Evolutionary conservation across 352 stramenopile species (phyloP).

Genomic region (Plasmopara viticola): DNA sequence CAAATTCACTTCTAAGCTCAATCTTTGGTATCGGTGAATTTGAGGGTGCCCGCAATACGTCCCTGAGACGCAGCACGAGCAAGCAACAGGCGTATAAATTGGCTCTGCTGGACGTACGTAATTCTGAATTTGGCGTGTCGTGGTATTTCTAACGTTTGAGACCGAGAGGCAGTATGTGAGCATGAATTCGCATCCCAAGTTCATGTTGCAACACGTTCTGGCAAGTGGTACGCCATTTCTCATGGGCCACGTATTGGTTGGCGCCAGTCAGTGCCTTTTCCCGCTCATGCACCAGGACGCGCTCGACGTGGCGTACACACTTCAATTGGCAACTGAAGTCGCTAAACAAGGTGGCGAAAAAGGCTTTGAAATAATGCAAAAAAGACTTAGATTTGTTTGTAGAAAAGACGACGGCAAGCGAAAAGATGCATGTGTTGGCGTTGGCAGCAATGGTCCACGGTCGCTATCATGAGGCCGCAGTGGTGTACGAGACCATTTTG

Average conservation of each 20-base stretch:
- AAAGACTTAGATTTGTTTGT: conserved; percentile 5
- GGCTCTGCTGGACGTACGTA: conserved; percentile 53
- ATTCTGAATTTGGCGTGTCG: background rate
- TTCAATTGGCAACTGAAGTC: conserved; percentile 32
- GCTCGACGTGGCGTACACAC: conserved; percentile 35
- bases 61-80: conserved; percentile 43
- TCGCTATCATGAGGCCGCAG: conserved; percentile 56
- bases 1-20: conserved; percentile 59
- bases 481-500: conserved; percentile 78
- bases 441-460: conserved; percentile 65
- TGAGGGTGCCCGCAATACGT: conserved; percentile 56
- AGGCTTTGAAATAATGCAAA: conserved; percentile 4
- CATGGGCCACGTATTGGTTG: conserved; percentile 82
- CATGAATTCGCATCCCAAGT: conserved; percentile 76
- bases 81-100: conserved; percentile 70
- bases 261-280: conserved; percentile 57
- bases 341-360: conserved; percentile 25
- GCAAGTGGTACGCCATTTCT: conserved; percentile 55
- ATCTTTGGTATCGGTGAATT: conserved; percentile 84
- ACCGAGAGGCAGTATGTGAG: conserved; percentile 46
- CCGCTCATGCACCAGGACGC: conserved; percentile 63
- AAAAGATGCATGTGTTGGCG: conserved; percentile 72
- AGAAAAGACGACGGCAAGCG: conserved; percentile 25
- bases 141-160: conserved; percentile 21
- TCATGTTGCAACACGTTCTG: conserved; percentile 64